Evolutionary conservation across 169 alveolate species (phyloP).

Genomic region (Perkinsus chesapeaki): DNA sequence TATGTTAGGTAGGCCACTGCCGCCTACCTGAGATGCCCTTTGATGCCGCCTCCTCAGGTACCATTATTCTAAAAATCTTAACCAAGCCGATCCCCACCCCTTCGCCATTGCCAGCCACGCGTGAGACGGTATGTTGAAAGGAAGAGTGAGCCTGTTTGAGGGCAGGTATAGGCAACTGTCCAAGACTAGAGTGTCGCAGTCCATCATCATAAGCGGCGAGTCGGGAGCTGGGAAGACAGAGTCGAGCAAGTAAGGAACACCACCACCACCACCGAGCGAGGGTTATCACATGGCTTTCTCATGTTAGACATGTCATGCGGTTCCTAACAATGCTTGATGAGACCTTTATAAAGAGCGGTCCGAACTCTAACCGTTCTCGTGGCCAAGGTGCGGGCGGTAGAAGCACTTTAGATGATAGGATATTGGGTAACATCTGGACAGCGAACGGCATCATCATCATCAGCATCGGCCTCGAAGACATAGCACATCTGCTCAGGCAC

Average conservation of each 20-base stretch:
- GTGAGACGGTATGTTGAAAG: slow-evolving; percentile 8
- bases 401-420: neutral
- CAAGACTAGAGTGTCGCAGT: slow-evolving; percentile 53
- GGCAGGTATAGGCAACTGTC: neutral
- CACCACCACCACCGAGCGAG: too few relatives aligned
- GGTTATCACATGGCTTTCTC: too few relatives aligned
- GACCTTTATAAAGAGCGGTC: neutral
- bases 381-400: neutral
- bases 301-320: neutral
- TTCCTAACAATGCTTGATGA: neutral
- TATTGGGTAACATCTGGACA: neutral
- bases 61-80: neutral
- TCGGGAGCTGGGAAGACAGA: slow-evolving; percentile 99
- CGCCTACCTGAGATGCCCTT: neutral
- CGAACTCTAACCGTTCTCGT: neutral
- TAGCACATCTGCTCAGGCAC: slow-evolving; percentile 66
- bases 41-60: neutral
- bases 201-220: slow-evolving; percentile 98
- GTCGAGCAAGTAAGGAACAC: slow-evolving; percentile 73
- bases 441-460: too few relatives aligned
- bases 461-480: slow-evolving; percentile 7
- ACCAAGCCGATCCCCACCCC: slow-evolving; percentile 35
- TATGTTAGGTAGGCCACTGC: neutral
- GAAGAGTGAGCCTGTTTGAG: neutral
- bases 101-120: slow-evolving; percentile 37